Conservation (phyloP, 2,329 filamentous ascomycete species). For the Coleophoma eucalyptorum region DNA sequence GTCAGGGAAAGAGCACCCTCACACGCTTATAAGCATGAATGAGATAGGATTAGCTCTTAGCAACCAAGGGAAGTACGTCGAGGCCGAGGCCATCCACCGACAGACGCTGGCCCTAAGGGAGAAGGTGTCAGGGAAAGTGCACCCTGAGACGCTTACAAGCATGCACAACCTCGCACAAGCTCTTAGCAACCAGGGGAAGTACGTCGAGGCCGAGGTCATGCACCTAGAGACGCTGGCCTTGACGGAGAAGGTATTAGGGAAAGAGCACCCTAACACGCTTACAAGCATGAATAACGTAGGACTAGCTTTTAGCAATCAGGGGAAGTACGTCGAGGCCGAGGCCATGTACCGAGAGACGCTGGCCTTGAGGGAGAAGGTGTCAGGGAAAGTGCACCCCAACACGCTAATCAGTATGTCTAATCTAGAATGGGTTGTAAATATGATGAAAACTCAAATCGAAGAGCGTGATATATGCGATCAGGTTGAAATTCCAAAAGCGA, state of each 20-base stretch:
- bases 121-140: background rate
- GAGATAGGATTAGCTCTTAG: too few species aligned
- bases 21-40: background rate
- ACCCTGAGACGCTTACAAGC: background rate
- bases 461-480: too few species aligned
- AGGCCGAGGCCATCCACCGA: background rate
- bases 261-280: conserved; percentile 1
- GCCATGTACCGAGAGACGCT: background rate
- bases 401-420: background rate
- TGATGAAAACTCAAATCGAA: too few species aligned
- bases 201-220: background rate
- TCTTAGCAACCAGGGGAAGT: background rate
- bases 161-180: background rate
- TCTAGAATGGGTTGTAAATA: too few species aligned
- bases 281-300: too few species aligned
- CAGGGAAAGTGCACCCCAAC: background rate
- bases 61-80: background rate
- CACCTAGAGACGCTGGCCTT: background rate
- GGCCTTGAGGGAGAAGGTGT: background rate
- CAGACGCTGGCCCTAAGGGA: background rate
- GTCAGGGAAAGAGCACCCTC: conserved; percentile 1
- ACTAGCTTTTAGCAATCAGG: too few species aligned
- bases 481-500: too few species aligned
- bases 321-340: background rate
- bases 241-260: background rate